Base-by-base conservation (phyloP, 108 stramenopile genomes). In the Fistulifera pelliculosa region DNA sequence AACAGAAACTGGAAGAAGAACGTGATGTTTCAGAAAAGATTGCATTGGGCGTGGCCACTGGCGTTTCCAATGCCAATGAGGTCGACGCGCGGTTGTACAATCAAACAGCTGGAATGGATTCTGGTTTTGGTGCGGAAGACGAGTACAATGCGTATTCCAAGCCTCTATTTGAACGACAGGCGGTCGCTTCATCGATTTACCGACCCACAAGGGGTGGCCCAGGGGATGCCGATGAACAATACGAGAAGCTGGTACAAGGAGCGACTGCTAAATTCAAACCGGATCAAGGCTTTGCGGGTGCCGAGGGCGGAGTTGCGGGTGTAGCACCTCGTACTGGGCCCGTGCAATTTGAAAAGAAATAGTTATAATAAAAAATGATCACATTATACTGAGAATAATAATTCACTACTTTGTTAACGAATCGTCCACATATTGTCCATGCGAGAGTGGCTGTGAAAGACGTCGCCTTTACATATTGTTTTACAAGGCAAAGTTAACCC, bases 1-100 rank as follows among this genome's bases (percentile, higher is more conserved):
- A 91, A 63, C 77, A 79, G 27, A 81, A 89, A 42, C 43, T 95
- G 41, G 93, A 93, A 49, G 76, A 79, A 28, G 96, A 97, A 40
- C 91, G 98, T 10, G 98, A 99, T 60, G 83, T 99, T 43, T 95
- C 95, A 12, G 98, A 99, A 72, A 90, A 94, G 73, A 87, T 98
- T 71, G 98, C 98, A 2, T 69, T 99, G 44, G 98, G 98, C 1
- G 85, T 91, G n/a, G 90, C 93, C 52, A 94, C 85, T 25, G 95
- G 93, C n/a, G 76, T 70, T 7, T 86, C 76, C 27, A 47, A 58
- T 2, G 85, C 77, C 0, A 90, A 86, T 31, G 86, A 81, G 41
- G 95, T 94, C 55, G 98, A 99, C 76, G 71, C 85, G 17, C 71
- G 98, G 12, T 61, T 99, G 44, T 99, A 97, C 76, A 95, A 95